Evolutionary conservation across 345 rosid genomes (phyloP).

Genomic region (Cochlearia excelsa): DNA sequence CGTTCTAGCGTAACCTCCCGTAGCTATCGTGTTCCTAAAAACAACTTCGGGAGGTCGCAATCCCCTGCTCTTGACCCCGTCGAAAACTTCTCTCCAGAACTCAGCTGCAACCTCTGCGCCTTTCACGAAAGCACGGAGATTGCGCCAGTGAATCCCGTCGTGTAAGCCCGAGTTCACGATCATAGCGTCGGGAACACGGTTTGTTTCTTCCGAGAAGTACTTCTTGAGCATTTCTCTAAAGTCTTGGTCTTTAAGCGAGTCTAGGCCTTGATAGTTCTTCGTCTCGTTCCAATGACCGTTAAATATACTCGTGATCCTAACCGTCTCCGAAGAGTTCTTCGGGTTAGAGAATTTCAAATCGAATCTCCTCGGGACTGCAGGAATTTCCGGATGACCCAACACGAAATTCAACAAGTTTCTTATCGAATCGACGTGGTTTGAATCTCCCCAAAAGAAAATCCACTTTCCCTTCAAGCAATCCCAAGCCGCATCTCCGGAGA

Average conservation of each 20-base stretch:
- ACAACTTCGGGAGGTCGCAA: conserved; percentile 53
- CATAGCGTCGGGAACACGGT: conserved; percentile 66
- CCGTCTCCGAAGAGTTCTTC: conserved; percentile 52
- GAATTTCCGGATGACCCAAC: conserved; percentile 59
- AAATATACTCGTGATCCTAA: conserved; percentile 89
- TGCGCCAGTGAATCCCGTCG: conserved; percentile 70
- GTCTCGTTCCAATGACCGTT: conserved; percentile 93
- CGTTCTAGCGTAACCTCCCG: conserved; percentile 77
- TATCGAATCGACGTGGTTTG: conserved; percentile 88
- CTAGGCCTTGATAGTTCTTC: conserved; percentile 74
- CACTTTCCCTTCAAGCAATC: conserved; percentile 68
- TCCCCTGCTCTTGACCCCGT: conserved; percentile 57
- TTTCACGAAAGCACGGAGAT: conserved; percentile 45
- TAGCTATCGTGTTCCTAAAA: conserved; percentile 77
- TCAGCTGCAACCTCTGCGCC: conserved; percentile 67
- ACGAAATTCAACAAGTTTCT: conserved; percentile 82
- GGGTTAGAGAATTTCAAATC: conserved; percentile 78
- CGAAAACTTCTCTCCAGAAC: conserved; percentile 74
- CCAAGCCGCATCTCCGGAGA: conserved; percentile 63
- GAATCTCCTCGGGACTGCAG: conserved; percentile 76
- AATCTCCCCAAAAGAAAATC: conserved; percentile 99
- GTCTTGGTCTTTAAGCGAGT: conserved; percentile 61
- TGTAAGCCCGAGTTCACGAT: conserved; percentile 91
- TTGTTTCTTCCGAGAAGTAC: conserved; percentile 54
- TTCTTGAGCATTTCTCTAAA: conserved; percentile 63